These are phyloP conservation scores for Chernovozyma aurita DNA, from an alignment of 1,139 yeast genomes.

Conservation along the genomic window DNA sequence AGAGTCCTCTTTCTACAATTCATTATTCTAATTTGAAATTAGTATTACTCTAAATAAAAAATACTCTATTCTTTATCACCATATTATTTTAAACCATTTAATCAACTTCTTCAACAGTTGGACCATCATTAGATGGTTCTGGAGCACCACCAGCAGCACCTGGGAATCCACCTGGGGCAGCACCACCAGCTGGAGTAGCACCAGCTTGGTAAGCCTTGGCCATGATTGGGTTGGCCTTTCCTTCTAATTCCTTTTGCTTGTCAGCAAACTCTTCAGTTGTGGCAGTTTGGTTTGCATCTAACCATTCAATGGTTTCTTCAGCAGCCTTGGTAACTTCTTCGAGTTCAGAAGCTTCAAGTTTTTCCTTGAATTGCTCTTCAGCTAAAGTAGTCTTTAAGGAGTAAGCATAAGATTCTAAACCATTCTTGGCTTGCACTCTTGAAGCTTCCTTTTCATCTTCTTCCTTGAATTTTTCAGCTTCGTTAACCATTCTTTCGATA, in stretches of 20 bases:
- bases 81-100: slow-evolving; percentile 28
- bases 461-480: slow-evolving; percentile 49
- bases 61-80: slow-evolving; percentile 10
- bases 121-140: slow-evolving; percentile 74
- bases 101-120: slow-evolving; percentile 94
- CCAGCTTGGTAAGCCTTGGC: slow-evolving; percentile 83
- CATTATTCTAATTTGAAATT: no score
- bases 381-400: slow-evolving; percentile 78
- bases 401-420: slow-evolving; percentile 88
- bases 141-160: slow-evolving; percentile 69
- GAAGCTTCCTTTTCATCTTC: slow-evolving; percentile 46
- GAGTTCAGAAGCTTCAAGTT: slow-evolving; percentile 77
- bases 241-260: slow-evolving; percentile 92
- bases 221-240: slow-evolving; percentile 91
- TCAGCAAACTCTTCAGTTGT: slow-evolving; percentile 82
- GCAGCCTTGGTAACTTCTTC: slow-evolving; percentile 78
- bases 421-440: slow-evolving; percentile 67
- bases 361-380: slow-evolving; percentile 78
- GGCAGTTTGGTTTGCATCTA: slow-evolving; percentile 84
- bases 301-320: slow-evolving; percentile 82
- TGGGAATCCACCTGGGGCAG: slow-evolving; percentile 58
- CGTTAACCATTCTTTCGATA: slow-evolving; percentile 47
- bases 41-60: slow-evolving; percentile 3
- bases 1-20: no score
- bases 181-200: slow-evolving; percentile 49